Conservation (phyloP, 2,329 filamentous ascomycete genomes). For the Venturia effusa region DNA sequence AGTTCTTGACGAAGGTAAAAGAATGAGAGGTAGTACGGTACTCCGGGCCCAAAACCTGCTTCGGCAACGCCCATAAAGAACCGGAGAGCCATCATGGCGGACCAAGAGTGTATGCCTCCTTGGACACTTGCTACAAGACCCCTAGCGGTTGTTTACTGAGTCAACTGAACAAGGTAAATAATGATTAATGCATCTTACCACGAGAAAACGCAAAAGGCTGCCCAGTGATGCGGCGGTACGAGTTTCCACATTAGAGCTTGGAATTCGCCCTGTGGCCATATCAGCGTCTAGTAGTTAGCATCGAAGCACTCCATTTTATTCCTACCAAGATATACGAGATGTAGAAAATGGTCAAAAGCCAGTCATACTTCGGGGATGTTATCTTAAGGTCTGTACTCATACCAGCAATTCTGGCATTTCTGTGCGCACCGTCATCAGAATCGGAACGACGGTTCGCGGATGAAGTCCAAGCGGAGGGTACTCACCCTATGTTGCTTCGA, state of each 20-base stretch:
- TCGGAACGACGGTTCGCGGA: constrained; percentile 8
- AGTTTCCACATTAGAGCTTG: constrained; percentile 46
- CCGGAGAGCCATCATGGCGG: constrained; percentile 53
- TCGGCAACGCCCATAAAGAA: constrained; percentile 44
- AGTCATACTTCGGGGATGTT: constrained; percentile 45
- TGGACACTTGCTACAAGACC: constrained; percentile 69
- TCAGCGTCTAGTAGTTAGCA: not conserved
- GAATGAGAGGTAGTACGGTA: constrained; percentile 53
- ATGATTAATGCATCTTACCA: constrained; percentile 37
- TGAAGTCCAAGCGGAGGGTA: not conserved
- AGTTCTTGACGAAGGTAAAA: constrained; percentile 60
- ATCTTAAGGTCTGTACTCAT: constrained; percentile 43
- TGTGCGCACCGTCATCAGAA: not conserved
- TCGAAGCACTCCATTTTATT: not conserved
- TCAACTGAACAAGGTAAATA: constrained; percentile 50
- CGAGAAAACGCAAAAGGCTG: constrained; percentile 23
- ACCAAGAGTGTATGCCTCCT: constrained; percentile 31
- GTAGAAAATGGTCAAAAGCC: constrained; percentile 53
- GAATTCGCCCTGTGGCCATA: constrained; percentile 42
- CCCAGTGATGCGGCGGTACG: constrained; percentile 24
- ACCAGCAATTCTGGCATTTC: constrained; percentile 51
- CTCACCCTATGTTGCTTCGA: constrained; percentile 54
- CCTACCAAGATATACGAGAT: constrained; percentile 45
- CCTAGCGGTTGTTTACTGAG: constrained; percentile 61
- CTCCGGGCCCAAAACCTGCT: constrained; percentile 48